Evolutionary conservation across 805 yeast species (phyloP).

Genomic region (Sporopachydermia lactativora): DNA sequence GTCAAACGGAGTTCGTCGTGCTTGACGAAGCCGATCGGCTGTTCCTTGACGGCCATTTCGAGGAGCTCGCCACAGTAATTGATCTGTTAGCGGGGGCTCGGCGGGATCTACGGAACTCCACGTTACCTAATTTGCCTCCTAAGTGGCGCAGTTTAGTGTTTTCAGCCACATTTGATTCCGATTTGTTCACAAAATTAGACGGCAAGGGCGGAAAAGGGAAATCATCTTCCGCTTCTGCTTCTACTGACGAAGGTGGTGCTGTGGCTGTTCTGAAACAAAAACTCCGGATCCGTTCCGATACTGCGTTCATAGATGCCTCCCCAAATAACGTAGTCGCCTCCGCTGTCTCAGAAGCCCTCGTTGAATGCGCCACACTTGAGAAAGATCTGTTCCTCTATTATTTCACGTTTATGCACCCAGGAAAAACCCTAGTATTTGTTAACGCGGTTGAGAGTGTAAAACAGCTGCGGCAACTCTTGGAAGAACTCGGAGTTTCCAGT

Average conservation of each 20-base stretch:
- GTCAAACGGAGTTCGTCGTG: conserved; percentile 24
- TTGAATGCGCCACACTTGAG: conserved; percentile 84
- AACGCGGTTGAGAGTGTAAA: conserved; percentile 93
- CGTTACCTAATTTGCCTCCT: conserved; percentile 2
- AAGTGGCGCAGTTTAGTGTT: conserved; percentile 81
- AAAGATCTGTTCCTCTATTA: conserved; percentile 86
- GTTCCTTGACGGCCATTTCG: conserved; percentile 91
- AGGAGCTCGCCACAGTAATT: conserved; percentile 73
- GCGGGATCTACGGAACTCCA: conserved; percentile 8
- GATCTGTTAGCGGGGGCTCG: conserved; percentile 43
- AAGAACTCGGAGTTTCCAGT: conserved; percentile 46
- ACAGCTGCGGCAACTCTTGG: conserved; percentile 63
- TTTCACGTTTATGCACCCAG: conserved; percentile 75
- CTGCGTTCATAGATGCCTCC: conserved; percentile 68
- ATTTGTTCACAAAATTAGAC: conserved; percentile 63
- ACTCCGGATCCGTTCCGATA: conserved; percentile 49
- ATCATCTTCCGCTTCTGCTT: conserved; percentile 12
- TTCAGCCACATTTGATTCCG: conserved; percentile 84
- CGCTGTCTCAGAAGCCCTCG: conserved; percentile 67
- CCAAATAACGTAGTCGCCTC: conserved; percentile 72
- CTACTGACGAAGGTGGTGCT: conserved; percentile 21
- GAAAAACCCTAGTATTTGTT: conserved; percentile 80
- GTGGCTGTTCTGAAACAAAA: conserved; percentile 51
- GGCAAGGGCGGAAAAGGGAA: conserved; percentile 20
- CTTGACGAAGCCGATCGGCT: conserved; percentile 94